Conservation (phyloP, 192 early-diverging fungal species). For the Coemansia sp. region DNA sequence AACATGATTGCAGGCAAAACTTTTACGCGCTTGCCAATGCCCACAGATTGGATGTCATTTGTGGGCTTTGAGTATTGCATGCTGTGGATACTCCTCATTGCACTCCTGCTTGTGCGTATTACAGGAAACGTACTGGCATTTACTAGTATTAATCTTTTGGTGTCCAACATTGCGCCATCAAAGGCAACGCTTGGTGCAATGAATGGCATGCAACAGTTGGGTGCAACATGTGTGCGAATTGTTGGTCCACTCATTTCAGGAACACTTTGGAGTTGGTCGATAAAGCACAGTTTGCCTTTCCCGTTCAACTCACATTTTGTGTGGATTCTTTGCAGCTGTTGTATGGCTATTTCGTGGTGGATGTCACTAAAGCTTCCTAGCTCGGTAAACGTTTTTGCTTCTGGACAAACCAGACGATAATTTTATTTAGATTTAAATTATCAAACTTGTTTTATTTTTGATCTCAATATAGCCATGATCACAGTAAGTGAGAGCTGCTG, state of each 20-base stretch:
- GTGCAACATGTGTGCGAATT: constrained; percentile 15
- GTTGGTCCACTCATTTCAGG: constrained; percentile 30
- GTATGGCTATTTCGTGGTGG: constrained; percentile 4
- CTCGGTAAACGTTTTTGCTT: constrained; percentile 35
- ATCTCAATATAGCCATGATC: too few species aligned
- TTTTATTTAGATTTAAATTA: not conserved
- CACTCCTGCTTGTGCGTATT: constrained; percentile 18
- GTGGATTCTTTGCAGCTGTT: constrained; percentile 22
- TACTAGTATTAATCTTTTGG: constrained; percentile 38
- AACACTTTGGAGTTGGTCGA: constrained; percentile 46
- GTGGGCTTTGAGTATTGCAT: constrained; percentile 4
- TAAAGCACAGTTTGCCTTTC: constrained; percentile 31
- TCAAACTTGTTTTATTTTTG: too few species aligned
- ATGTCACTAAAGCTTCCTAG: constrained; percentile 19
- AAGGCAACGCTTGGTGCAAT: constrained; percentile 31
- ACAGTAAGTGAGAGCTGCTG: too few species aligned
- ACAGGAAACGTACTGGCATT: constrained; percentile 24
- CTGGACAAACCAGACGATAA: constrained; percentile 3
- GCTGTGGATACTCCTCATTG: constrained; percentile 29
- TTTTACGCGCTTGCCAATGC: not conserved
- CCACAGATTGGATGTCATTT: not conserved
- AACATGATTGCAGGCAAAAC: not conserved
- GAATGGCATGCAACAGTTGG: constrained; percentile 42
- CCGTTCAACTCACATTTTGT: constrained; percentile 43
- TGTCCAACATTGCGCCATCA: constrained; percentile 35